phyloP scores from a whole-genome alignment of 441 rosid genomes.

The Arabidopsis hybrid region DNA sequence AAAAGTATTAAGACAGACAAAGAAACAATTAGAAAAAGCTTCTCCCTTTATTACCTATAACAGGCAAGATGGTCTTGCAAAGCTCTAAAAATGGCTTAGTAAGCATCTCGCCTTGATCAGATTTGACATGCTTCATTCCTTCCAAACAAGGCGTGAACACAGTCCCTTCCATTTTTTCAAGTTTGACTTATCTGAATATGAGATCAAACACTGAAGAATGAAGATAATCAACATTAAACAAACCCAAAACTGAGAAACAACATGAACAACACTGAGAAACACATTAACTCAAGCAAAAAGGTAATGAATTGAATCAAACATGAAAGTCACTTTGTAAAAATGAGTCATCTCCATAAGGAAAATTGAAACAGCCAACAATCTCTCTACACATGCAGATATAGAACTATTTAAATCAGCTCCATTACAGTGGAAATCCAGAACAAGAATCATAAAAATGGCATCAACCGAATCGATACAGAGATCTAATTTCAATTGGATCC shows the following conservation, averaged over 20 bases:
- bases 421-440: background rate
- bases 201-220: background rate
- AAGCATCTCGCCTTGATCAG: constrained; percentile 78
- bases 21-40: background rate
- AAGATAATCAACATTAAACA: constrained; percentile 24
- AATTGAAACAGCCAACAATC: background rate
- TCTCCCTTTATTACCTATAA: constrained; percentile 59
- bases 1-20: background rate
- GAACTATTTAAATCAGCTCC: constrained; percentile 17
- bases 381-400: constrained; percentile 14
- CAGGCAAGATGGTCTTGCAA: constrained; percentile 91
- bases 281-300: background rate
- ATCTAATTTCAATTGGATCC: constrained; percentile 34
- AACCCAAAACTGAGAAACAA: constrained; percentile 7
- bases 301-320: background rate
- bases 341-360: background rate
- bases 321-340: background rate
- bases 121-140: constrained; percentile 82
- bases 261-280: background rate
- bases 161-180: constrained; percentile 74
- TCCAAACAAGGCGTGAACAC: constrained; percentile 84
- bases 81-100: constrained; percentile 89
- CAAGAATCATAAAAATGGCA: background rate
- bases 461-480: constrained; percentile 10
- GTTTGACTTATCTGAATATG: constrained; percentile 21